Conservation (phyloP, 2,329 filamentous ascomycete genomes). For the Xylariaceae sp. region DNA sequence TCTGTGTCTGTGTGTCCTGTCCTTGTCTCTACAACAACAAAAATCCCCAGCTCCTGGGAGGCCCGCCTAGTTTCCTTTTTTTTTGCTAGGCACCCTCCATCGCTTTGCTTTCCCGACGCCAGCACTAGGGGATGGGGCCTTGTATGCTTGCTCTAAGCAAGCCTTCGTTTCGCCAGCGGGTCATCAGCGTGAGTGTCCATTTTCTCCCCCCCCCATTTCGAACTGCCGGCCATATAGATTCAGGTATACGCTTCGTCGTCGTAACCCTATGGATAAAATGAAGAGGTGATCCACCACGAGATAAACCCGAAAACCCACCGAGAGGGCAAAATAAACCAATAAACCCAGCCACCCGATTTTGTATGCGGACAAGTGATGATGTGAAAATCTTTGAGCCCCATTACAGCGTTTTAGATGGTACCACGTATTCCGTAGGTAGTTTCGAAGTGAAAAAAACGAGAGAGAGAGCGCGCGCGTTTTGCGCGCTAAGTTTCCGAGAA, state of each 20-base stretch:
- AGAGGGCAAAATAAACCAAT: constrained; percentile 3
- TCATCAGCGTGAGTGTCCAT: not conserved
- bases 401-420: constrained; percentile 7
- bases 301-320: constrained; percentile 1
- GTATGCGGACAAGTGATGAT: not conserved
- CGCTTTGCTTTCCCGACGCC: not conserved
- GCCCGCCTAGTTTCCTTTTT: not conserved
- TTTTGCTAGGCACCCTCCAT: not conserved
- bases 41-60: too few species aligned
- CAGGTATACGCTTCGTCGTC: not conserved
- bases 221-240: not conserved
- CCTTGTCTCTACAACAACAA: too few species aligned
- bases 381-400: constrained; percentile 1
- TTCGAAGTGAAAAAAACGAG: not conserved
- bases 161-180: not conserved
- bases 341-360: constrained; percentile 13
- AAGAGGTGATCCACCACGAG: not conserved
- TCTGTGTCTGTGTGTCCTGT: too few species aligned
- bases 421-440: not conserved
- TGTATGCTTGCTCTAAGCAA: not conserved
- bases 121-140: too few species aligned
- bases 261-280: not conserved
- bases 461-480: not conserved
- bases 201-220: not conserved
- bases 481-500: constrained; percentile 15